Conservation (phyloP, 345 rosid genomes). For the Pugionium cornutum region DNA sequence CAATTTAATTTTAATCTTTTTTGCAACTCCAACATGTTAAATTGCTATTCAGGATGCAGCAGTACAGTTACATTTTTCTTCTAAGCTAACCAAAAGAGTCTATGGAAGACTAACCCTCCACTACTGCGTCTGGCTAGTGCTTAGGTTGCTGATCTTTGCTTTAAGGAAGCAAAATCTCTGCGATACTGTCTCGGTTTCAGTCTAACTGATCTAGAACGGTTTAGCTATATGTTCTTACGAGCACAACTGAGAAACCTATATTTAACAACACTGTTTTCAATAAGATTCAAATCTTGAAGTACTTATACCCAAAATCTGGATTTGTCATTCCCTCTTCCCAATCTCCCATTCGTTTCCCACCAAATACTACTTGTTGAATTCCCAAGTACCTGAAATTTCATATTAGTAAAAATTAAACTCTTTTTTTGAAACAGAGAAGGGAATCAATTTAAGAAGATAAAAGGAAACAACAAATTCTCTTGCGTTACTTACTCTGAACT, state of each 20-base stretch:
- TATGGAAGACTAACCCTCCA: too few relatives aligned
- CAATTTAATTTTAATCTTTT: too few relatives aligned
- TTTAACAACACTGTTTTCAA: constrained; percentile 20
- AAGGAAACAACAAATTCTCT: not conserved
- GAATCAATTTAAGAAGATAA: not conserved
- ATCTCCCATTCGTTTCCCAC: constrained; percentile 78
- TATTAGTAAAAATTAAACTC: not conserved
- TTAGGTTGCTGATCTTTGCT: too few relatives aligned
- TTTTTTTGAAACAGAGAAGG: constrained; percentile 2
- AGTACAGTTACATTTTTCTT: too few relatives aligned
- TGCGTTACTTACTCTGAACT: constrained; percentile 71
- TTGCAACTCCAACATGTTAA: too few relatives aligned
- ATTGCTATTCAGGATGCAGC: too few relatives aligned
- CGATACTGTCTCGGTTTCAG: too few relatives aligned
- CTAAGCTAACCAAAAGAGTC: too few relatives aligned
- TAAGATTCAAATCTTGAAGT: constrained; percentile 62
- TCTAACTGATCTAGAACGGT: too few relatives aligned
- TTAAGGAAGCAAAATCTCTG: not conserved
- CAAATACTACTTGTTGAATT: constrained; percentile 83
- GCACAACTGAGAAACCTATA: not conserved
- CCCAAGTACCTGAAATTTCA: constrained; percentile 63
- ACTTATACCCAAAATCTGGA: constrained; percentile 74
- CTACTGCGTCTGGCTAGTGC: too few relatives aligned
- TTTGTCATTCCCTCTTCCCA: constrained; percentile 96
- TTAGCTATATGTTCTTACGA: too few relatives aligned